phyloP scores from a whole-genome alignment of 371 early-diverging fungal genomes.

The Blakeslea trispora region DNA sequence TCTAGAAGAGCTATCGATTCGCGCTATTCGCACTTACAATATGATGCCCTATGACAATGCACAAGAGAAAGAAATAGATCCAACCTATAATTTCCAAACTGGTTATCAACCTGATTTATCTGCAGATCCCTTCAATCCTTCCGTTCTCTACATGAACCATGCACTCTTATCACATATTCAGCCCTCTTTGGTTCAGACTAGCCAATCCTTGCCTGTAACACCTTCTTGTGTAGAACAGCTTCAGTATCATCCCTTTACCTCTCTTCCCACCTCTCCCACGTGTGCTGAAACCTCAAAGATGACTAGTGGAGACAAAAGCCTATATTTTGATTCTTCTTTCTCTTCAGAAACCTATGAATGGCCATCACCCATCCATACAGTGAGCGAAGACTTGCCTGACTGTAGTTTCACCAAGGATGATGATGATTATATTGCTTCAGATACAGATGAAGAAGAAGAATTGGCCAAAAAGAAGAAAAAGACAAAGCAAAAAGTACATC shows the following conservation, averaged over 20 bases:
- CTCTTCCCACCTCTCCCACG: constrained; percentile 22
- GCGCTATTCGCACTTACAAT: constrained; percentile 9
- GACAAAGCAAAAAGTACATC: background rate
- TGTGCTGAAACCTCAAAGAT: constrained; percentile 2
- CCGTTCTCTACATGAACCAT: background rate
- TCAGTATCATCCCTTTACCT: background rate
- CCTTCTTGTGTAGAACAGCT: constrained; percentile 6
- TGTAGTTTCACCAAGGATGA: constrained; percentile 22
- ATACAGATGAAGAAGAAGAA: background rate
- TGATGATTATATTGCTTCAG: constrained; percentile 7
- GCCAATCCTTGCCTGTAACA: constrained; percentile 20
- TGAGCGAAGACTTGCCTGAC: background rate
- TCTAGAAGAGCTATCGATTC: background rate
- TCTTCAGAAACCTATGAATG: background rate
- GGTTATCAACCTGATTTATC: no score
- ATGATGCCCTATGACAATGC: constrained; percentile 9
- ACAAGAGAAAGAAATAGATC: no score
- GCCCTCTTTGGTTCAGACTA: constrained; percentile 11
- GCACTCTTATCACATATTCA: constrained; percentile 12
- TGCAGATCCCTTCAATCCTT: no score
- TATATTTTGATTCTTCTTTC: background rate
- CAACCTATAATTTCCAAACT: no score
- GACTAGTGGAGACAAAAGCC: background rate
- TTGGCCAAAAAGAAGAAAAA: constrained; percentile 7
- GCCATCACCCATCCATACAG: background rate